A percentile compares a stretch with the other conserved stretches of the same genome.
phyloP scores from a whole-genome alignment of 225 moss, liverwort and hornwort genomes.

The Sphagnum tenellum region DNA sequence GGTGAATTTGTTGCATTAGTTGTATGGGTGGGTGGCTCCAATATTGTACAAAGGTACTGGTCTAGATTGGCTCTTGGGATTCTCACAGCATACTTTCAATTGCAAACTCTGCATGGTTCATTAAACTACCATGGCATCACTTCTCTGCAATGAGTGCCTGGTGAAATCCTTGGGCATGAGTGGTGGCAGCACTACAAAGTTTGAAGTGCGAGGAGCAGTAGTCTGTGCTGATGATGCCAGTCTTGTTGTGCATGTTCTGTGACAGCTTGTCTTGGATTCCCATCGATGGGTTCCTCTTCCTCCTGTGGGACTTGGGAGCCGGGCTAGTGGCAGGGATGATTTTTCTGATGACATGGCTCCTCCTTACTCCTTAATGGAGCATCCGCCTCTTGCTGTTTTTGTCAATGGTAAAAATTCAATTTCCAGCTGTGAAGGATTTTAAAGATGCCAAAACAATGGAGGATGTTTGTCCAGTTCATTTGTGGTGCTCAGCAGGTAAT shows the following conservation, averaged over 20 bases:
- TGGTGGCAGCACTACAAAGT: neutral
- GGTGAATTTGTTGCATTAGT: no score
- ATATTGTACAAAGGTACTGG: no score
- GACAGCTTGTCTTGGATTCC: slow-evolving; percentile 85
- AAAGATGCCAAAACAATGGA: no score
- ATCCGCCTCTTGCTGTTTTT: slow-evolving; percentile 85
- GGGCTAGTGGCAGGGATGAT: slow-evolving; percentile 46
- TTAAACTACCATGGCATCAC: no score
- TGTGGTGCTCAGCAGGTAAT: no score
- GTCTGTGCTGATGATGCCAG: slow-evolving; percentile 2
- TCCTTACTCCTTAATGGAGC: slow-evolving; percentile 95
- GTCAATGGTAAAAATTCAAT: slow-evolving; percentile 56
- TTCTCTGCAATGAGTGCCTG: no score
- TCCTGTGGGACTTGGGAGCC: slow-evolving; percentile 58
- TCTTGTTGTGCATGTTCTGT: slow-evolving; percentile 6
- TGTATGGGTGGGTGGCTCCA: no score
- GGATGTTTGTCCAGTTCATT: no score
- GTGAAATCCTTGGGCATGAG: neutral
- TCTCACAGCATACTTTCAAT: no score
- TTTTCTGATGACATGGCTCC: slow-evolving; percentile 67
- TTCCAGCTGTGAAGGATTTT: no score
- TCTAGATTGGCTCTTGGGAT: no score
- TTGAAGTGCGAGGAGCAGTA: neutral
- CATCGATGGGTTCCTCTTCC: slow-evolving; percentile 98
- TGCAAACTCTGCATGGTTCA: no score